Evolutionary conservation across 176 grass and related monocot species (phyloP).

Genomic region (Tuctoria greenei): DNA sequence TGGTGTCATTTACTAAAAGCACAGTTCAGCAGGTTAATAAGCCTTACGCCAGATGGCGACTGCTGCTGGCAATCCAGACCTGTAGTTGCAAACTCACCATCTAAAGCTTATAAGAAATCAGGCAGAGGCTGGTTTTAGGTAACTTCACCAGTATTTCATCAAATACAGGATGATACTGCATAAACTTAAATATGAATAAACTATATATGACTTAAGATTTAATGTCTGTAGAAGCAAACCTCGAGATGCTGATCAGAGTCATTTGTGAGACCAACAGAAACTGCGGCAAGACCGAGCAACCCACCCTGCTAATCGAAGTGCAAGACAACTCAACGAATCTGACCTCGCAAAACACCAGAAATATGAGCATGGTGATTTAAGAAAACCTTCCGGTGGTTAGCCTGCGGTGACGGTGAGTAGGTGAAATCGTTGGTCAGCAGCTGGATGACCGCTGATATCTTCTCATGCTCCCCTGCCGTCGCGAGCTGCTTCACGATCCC

Average conservation of each 20-base stretch:
- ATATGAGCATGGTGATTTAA: conserved; percentile 5
- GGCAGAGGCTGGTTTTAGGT: conserved; percentile 3
- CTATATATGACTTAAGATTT: background rate
- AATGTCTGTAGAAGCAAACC: conserved; percentile 36
- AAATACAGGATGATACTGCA: background rate
- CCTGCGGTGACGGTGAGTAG: conserved; percentile 62
- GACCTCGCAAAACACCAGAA: background rate
- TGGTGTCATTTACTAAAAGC: conserved; percentile 5
- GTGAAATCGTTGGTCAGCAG: conserved; percentile 71
- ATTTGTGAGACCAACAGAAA: conserved; percentile 81
- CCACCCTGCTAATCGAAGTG: conserved; percentile 72
- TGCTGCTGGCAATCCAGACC: background rate
- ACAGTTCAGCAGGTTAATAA: conserved; percentile 1
- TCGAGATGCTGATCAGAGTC: conserved; percentile 91
- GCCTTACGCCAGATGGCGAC: background rate
- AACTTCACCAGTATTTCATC: background rate
- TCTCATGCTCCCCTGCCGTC: conserved; percentile 76
- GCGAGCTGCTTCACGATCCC: conserved; percentile 86
- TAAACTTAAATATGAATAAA: conserved; percentile 21
- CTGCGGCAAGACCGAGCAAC: conserved; percentile 91
- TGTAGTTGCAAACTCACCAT: background rate
- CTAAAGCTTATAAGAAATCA: conserved; percentile 2
- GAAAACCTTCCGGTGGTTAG: conserved; percentile 94
- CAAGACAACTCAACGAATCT: conserved; percentile 36
- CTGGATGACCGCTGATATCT: conserved; percentile 71